Evolutionary conservation across 306 rosid species (phyloP), one percentile per base, ranked within the genome.

Genomic region (Vigna radiata): DNA sequence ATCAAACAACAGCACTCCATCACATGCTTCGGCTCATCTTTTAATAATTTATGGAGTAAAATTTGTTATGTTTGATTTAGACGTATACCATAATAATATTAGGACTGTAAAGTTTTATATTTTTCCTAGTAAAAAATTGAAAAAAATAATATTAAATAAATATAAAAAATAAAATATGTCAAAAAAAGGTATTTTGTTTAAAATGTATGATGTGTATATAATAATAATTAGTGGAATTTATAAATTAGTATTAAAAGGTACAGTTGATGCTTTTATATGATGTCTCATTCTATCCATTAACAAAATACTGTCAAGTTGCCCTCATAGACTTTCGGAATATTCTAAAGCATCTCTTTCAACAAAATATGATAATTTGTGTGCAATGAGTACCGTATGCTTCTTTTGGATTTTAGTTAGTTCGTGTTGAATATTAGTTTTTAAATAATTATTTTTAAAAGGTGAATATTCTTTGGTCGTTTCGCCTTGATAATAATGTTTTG

Each of bases 261-360:
- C 9, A 7, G 7, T 16, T 33, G 0, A 15, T 61, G 6, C 33
- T 2, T 61, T 61, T 25, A 36, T 59, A 14, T 29, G 37, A 29
- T 27, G 58, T 29, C 31, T 29, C 8, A 27, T 27, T 52, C 21
- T 23, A 21, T 41, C 27, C 14, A 1, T 6, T 1, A 25, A 37
- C 48, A 33, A 31, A 62, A 46, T 21, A 33, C 6, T 36, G 27
- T 16, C 52, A 16, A 37, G 54, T 50, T 64, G 73, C 8, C 12
- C 25, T 36, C 4, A 3, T 12, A 7, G 54, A 66, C 31, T n/a
- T 12, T 67, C 3, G 58, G 55, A n/a, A 77, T 77, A 77, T 76
- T 63, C 80, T 37, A 8, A 14, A 25, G 79, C 25, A 76, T 48
- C 36, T 75, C 13, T 18, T 75, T 18, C 52, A 39, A 6, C 49